These are phyloP conservation scores for Kockovaella imperatae DNA, from an alignment of 768 basidiomycete genomes.

Conservation along the genomic window DNA sequence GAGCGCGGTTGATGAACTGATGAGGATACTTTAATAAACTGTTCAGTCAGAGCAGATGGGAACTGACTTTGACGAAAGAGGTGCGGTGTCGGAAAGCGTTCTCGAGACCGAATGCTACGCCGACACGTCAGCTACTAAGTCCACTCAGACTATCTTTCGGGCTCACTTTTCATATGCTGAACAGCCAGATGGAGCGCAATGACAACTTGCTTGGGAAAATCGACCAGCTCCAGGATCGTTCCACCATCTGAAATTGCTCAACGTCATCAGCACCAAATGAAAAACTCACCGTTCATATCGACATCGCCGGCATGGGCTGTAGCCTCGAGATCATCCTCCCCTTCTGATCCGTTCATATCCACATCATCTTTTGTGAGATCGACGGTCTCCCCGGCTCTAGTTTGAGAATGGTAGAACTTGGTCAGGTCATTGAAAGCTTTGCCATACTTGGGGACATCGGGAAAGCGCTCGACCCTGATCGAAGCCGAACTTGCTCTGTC, in stretches of 20 bases:
- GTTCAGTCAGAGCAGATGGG: background rate
- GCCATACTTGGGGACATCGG: conserved; percentile 54
- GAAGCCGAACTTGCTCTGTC: conserved; percentile 8
- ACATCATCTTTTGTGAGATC: conserved; percentile 9
- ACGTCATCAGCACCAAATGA: conserved; percentile 4
- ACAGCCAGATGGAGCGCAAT: conserved; percentile 33
- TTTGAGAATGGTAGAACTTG: conserved; percentile 17
- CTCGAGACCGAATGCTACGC: conserved; percentile 62
- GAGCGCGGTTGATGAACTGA: conserved; percentile 61
- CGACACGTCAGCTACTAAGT: background rate
- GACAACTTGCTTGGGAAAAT: conserved; percentile 40
- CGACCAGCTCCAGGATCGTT: conserved; percentile 28
- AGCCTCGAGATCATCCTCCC: conserved; percentile 18
- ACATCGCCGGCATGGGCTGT: too few species aligned
- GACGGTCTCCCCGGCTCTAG: conserved; percentile 2
- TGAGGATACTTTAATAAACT: conserved; percentile 28
- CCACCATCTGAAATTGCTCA: conserved; percentile 33
- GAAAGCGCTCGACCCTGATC: conserved; percentile 60
- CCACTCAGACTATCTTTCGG: conserved; percentile 18
- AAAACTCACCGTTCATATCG: too few species aligned
- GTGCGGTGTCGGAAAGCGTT: conserved; percentile 67
- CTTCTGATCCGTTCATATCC: conserved; percentile 10
- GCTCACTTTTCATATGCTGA: conserved; percentile 39
- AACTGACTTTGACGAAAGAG: conserved; percentile 54
- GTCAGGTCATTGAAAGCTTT: conserved; percentile 56